phyloP scores from a whole-genome alignment of 768 basidiomycete species.

The Nidularia pulvinata region DNA sequence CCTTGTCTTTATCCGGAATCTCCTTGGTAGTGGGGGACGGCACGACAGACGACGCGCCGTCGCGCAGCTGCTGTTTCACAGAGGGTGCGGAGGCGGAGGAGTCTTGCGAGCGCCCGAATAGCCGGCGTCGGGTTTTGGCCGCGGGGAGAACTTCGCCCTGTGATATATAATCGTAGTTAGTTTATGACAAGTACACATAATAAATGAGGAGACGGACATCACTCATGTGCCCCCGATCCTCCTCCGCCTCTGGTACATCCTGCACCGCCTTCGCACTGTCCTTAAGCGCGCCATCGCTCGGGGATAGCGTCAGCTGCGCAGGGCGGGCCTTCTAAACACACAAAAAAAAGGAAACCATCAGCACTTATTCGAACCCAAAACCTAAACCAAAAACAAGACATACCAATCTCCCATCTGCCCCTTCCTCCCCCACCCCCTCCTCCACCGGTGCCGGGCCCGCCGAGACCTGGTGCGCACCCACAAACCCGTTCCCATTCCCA shows the following conservation, averaged over 20 bases:
- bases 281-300: conserved; percentile 60
- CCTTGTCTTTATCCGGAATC: conserved; percentile 26
- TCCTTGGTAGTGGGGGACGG: conserved; percentile 23
- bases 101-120: conserved; percentile 67
- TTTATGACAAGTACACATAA: not conserved
- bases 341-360: no score
- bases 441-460: not conserved
- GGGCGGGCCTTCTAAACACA: conserved; percentile 39
- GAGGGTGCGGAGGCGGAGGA: conserved; percentile 24
- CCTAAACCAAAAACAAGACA: no score
- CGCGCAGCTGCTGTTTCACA: conserved; percentile 13
- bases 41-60: conserved; percentile 13
- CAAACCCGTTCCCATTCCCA: conserved; percentile 9
- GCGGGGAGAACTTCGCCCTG: conserved; percentile 52
- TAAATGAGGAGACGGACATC: conserved; percentile 48
- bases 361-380: no score
- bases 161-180: not conserved
- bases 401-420: not conserved
- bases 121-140: conserved; percentile 42
- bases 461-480: not conserved
- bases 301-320: conserved; percentile 51
- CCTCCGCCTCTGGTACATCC: conserved; percentile 37
- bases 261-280: conserved; percentile 34
- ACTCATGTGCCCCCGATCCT: conserved; percentile 54
- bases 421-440: not conserved